These are phyloP conservation scores for Microthyrium microscopicum DNA, from an alignment of 2,329 filamentous ascomycete genomes.

Conservation along the genomic window DNA sequence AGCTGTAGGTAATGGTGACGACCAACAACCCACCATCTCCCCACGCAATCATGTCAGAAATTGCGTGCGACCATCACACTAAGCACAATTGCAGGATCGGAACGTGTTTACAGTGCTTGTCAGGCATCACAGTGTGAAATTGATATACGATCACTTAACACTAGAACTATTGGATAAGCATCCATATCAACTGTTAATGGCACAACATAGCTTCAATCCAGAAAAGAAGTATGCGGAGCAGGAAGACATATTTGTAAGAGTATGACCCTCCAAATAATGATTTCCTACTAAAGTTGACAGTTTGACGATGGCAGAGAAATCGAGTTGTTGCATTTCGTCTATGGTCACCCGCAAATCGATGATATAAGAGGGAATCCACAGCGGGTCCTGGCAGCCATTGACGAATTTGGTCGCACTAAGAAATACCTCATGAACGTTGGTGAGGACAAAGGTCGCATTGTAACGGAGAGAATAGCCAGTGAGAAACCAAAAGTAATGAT, in stretches of 20 bases:
- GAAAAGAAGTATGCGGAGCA: too few relatives aligned
- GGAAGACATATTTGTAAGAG: slow-evolving; percentile 14
- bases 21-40: too few relatives aligned
- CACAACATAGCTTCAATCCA: too few relatives aligned
- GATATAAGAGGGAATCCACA: slow-evolving; percentile 42
- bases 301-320: slow-evolving; percentile 57
- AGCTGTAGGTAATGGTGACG: too few relatives aligned
- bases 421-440: slow-evolving; percentile 73
- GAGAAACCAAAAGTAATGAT: slow-evolving; percentile 51
- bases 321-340: slow-evolving; percentile 54
- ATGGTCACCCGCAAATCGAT: slow-evolving; percentile 42
- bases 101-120: too few relatives aligned
- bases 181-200: too few relatives aligned
- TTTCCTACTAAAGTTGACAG: background rate
- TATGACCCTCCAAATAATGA: background rate
- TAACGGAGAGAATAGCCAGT: slow-evolving; percentile 50
- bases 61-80: too few relatives aligned
- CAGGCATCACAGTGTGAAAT: too few relatives aligned
- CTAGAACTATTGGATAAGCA: too few relatives aligned
- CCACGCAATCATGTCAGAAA: too few relatives aligned
- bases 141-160: too few relatives aligned
- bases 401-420: slow-evolving; percentile 47
- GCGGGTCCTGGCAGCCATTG: slow-evolving; percentile 52
- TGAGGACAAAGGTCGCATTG: slow-evolving; percentile 54
- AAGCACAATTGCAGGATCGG: too few relatives aligned